These are phyloP conservation scores for Leccinum rimulosum DNA, from an alignment of 768 basidiomycete genomes.

Conservation along the genomic window DNA sequence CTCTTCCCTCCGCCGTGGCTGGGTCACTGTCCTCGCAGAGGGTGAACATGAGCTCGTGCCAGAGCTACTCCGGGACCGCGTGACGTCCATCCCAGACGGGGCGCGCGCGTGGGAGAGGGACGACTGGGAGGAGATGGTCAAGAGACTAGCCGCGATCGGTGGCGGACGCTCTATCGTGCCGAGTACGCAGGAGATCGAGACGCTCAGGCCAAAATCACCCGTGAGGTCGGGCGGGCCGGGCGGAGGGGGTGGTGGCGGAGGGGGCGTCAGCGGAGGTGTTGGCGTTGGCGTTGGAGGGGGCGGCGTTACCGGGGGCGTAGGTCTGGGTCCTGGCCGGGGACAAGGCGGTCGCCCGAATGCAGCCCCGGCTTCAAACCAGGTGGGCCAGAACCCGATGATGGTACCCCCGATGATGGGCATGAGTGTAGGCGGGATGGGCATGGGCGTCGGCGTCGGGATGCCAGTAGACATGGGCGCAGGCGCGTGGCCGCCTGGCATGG, in stretches of 20 bases:
- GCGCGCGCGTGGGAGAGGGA: conserved; percentile 56
- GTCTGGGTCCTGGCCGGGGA: background rate
- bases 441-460: conserved; percentile 35
- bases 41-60: conserved; percentile 57
- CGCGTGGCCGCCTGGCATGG: conserved; percentile 15
- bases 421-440: conserved; percentile 37
- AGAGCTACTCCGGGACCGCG: conserved; percentile 31
- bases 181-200: conserved; percentile 76
- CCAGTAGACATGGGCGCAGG: conserved; percentile 34
- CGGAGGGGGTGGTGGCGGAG: conserved; percentile 20
- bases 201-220: conserved; percentile 83
- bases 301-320: conserved; percentile 23
- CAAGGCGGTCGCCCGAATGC: background rate
- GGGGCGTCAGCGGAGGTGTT: conserved; percentile 24
- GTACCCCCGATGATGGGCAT: conserved; percentile 43
- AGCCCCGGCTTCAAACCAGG: conserved; percentile 11
- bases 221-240: conserved; percentile 36
- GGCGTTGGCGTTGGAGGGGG: conserved; percentile 18
- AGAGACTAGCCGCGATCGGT: conserved; percentile 44
- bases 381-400: conserved; percentile 28
- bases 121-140: conserved; percentile 62
- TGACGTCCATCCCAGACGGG: conserved; percentile 26
- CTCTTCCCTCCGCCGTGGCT: conserved; percentile 76
- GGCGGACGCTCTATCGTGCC: conserved; percentile 65
- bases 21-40: conserved; percentile 82